Evolutionary conservation across 2,329 filamentous ascomycete species (phyloP), one percentile per base, ranked within the genome.

Genomic region (Arachnomyces sp.): DNA sequence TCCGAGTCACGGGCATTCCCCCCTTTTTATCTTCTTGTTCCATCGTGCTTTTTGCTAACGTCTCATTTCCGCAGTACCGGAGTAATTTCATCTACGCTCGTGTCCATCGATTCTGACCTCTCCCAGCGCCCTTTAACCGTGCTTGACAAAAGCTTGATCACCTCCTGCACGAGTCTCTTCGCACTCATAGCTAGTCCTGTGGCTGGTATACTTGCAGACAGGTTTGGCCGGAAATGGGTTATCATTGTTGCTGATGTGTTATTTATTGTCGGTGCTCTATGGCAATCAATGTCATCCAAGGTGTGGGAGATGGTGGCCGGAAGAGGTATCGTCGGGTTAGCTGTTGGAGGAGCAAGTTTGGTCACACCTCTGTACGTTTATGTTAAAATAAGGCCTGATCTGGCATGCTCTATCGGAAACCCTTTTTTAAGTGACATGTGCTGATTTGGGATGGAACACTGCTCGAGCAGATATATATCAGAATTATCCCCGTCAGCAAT

Each of bases 401-500:
- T 25, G 20, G 20, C 20, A 25, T 25, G 5, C 20, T 25, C 20
- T 25, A 25, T 25, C 20, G 9, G 20, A 13, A 12, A 25, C 7
- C n/a, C 28, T 36, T 16, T 40, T 11, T 37, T 36, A 4, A 14
- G 38, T 7, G 7, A 29, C 9, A 14, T 28, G 28, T 14, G 20
- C 28, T 36, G 20, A 25, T 25, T 25, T 25, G 20, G 20, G 20
- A 25, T 25, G 20, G 5, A 25, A 25, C 37, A 43, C 35, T n/a
- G n/a, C n/a, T 34, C 34, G 14, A 47, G 28, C 32, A 68, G 70
- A 33, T 94, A 94, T 63, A 90, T 95, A 44, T 82, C 84, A 7
- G 90, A 96, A 61, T 68, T 94, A 9, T 80, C 85, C 3, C 89
- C 90, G 0, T 77, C 84, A 2, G 72, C 77, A 15, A 77, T 84